Percentiles rank a stretch among this genome's conserved stretches.
Evolutionary conservation across 139 green algal species (phyloP).

Genomic region (Chlorella sp.): DNA sequence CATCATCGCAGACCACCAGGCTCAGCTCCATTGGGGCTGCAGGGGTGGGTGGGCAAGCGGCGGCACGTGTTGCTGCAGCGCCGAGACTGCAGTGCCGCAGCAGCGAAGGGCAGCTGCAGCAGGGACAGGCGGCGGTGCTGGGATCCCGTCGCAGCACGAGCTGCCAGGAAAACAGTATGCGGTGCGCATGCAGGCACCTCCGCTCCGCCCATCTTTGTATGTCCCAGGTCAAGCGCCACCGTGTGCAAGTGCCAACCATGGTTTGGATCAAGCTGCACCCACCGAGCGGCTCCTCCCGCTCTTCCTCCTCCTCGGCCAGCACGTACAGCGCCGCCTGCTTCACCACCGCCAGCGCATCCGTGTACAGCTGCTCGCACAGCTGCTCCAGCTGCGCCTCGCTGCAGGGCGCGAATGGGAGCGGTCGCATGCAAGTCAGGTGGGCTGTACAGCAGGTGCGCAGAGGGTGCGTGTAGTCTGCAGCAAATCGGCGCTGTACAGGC

Average conservation of each 20-base stretch:
- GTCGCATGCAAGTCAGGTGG: background rate
- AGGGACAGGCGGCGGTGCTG: background rate
- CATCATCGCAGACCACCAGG: conserved; percentile 90
- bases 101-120: background rate
- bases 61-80: too few species aligned
- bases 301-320: conserved; percentile 39
- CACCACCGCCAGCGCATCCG: conserved; percentile 50
- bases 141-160: too few species aligned
- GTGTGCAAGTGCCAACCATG: too few species aligned
- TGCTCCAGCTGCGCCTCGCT: conserved; percentile 49
- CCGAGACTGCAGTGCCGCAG: too few species aligned
- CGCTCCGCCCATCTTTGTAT: too few species aligned
- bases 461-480: too few species aligned
- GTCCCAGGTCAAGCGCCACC: too few species aligned
- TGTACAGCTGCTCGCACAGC: conserved; percentile 47
- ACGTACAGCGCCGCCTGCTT: conserved; percentile 46
- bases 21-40: conserved; percentile 74
- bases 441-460: too few species aligned
- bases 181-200: too few species aligned
- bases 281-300: conserved; percentile 60
- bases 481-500: too few species aligned
- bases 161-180: too few species aligned
- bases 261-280: background rate
- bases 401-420: background rate
- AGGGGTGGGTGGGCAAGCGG: too few species aligned